phyloP scores from a whole-genome alignment of 768 basidiomycete species.

The Pleurotus platypus region DNA sequence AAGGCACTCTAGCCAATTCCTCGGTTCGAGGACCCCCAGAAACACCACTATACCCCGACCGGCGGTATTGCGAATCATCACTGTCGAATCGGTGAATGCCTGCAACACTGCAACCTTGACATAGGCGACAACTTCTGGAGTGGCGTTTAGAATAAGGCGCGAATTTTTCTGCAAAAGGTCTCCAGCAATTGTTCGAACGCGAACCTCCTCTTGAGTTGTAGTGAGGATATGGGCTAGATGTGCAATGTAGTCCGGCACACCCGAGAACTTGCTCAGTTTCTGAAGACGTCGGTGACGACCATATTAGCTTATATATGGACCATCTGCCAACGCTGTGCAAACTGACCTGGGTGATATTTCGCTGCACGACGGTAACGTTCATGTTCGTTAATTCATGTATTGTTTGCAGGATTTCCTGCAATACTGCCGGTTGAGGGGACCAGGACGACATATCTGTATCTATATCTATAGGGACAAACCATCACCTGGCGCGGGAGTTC shows the following conservation, averaged over 20 bases:
- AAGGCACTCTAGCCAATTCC: conserved; percentile 94
- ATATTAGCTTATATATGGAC: no score
- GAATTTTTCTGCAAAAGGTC: conserved; percentile 97
- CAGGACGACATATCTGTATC: conserved; percentile 62
- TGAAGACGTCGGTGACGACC: conserved; percentile 21
- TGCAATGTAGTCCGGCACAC: conserved; percentile 89
- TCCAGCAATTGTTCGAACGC: conserved; percentile 93
- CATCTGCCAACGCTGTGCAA: neutral
- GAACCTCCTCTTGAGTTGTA: conserved; percentile 81
- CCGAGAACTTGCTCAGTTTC: conserved; percentile 87
- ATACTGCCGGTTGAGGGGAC: conserved; percentile 79
- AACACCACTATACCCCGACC: conserved; percentile 91
- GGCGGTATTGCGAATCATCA: conserved; percentile 91
- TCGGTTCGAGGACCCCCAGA: conserved; percentile 83
- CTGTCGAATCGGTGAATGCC: conserved; percentile 76
- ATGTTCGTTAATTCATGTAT: conserved; percentile 87
- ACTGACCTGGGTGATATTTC: conserved; percentile 77
- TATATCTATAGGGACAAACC: neutral
- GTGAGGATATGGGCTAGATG: conserved; percentile 95
- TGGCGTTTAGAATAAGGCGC: conserved; percentile 65
- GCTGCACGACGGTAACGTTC: conserved; percentile 66
- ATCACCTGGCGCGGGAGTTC: no score
- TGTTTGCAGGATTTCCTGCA: conserved; percentile 89
- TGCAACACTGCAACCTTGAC: conserved; percentile 74
- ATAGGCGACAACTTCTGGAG: conserved; percentile 64